Conservation (phyloP, 148 eudicot species). For the Drosera capensis region DNA sequence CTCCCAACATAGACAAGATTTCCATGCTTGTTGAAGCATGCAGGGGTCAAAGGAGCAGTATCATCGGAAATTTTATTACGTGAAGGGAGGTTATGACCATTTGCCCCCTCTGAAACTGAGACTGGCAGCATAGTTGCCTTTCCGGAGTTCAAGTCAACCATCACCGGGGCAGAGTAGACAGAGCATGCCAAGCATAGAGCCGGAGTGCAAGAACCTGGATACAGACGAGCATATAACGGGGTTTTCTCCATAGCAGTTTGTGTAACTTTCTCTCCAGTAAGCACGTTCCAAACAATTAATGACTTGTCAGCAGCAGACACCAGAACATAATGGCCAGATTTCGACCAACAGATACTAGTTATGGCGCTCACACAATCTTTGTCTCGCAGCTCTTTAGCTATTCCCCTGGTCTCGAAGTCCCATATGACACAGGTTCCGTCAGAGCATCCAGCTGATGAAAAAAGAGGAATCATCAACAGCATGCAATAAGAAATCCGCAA, state of each 20-base stretch:
- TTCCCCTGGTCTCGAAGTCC: slow-evolving; percentile 84
- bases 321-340: slow-evolving; percentile 66
- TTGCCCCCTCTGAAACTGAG: slow-evolving; percentile 38
- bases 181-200: slow-evolving; percentile 77
- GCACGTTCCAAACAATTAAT: slow-evolving; percentile 84
- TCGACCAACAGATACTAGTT: slow-evolving; percentile 95
- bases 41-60: slow-evolving; percentile 66
- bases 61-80: slow-evolving; percentile 69
- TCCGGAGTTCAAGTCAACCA: slow-evolving; percentile 49
- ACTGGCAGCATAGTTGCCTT: slow-evolving; percentile 50
- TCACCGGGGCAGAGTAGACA: slow-evolving; percentile 74
- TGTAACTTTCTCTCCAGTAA: slow-evolving; percentile 60
- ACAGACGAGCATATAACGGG: slow-evolving; percentile 68
- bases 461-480: not conserved
- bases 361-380: slow-evolving; percentile 58
- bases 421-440: slow-evolving; percentile 89
- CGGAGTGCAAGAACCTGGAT: slow-evolving; percentile 73
- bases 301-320: slow-evolving; percentile 85
- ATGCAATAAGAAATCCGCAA: not conserved
- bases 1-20: slow-evolving; percentile 89
- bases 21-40: slow-evolving; percentile 81
- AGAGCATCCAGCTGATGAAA: slow-evolving; percentile 70
- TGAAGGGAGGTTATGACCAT: slow-evolving; percentile 33
- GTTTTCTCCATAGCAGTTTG: slow-evolving; percentile 47
- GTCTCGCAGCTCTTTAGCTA: slow-evolving; percentile 69